Evolutionary conservation across 2,329 filamentous ascomycete genomes (phyloP), one percentile per base, ranked within the genome.

Genomic region (Ophiocordyceps camponoti-saundersi): DNA sequence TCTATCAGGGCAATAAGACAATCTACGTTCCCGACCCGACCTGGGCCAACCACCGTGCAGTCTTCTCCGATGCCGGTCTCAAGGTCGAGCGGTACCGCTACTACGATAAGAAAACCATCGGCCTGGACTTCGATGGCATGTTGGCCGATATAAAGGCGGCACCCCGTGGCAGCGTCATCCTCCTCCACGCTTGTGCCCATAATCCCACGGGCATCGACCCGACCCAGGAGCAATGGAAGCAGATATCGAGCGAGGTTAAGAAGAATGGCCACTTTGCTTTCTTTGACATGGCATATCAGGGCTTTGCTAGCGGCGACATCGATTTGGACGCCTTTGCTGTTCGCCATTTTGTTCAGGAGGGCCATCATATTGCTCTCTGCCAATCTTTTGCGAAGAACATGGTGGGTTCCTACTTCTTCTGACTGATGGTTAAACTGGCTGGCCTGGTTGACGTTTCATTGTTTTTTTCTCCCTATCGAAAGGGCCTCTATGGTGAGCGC

Each of bases 361-460:
- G 90, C 58, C 88, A 95, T 72, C 79, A 87, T 62, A 79, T 92
- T 62, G 81, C 80, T 61, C 79, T 96, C 52, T 82, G 85, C 59
- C 90, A 96, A 72, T 92, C 85, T 47, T 96, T 96, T 66, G 90
- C 90, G 65, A 96, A 96, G 83, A 98, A 98, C 79, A 96, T 98
- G 90, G 82, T 85, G 66, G 55, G 71, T n/a, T 46, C 46, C 30
- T 32, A 18, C 6, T 44, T 18, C 12, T 20, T 30, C 11, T 23
- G 20, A 36, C 29, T 42, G 12, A 16, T n/a, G n/a, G n/a, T n/a
- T n/a, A n/a, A n/a, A n/a, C 8, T n/a, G 7, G 10, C 22, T 23
- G 21, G 20, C 21, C 12, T 13, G 21, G 16, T n/a, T 44, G 21
- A 44, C 16, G 16, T 18, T 3, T 11, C 23, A 8, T 26, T 26